These are phyloP conservation scores for Phytophthora citricola DNA, from an alignment of 352 stramenopile species.

Conservation along the genomic window DNA sequence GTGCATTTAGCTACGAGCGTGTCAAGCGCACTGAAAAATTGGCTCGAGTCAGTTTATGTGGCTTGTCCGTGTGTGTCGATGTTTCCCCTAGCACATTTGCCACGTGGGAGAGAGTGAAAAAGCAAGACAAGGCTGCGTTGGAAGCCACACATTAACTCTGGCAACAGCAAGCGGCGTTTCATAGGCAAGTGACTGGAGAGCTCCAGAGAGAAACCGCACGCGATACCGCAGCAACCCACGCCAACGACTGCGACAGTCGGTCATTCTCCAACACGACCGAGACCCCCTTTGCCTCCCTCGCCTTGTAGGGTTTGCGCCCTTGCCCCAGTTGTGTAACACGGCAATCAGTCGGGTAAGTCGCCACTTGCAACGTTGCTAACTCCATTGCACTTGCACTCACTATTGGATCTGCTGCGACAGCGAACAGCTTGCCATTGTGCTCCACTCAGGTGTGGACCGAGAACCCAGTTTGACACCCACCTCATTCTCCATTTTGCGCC, in stretches of 20 bases:
- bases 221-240: slow-evolving; percentile 10
- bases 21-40: slow-evolving; percentile 27
- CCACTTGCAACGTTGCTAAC: slow-evolving; percentile 25
- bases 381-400: slow-evolving; percentile 25
- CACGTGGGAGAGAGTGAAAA: slow-evolving; percentile 25
- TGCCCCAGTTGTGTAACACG: slow-evolving; percentile 29
- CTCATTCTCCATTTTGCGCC: slow-evolving; percentile 34
- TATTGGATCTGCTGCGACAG: slow-evolving; percentile 20
- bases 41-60: slow-evolving; percentile 23
- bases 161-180: slow-evolving; percentile 26
- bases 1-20: slow-evolving; percentile 18
- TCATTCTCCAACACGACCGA: slow-evolving; percentile 27
- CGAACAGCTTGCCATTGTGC: slow-evolving; percentile 5
- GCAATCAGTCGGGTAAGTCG: slow-evolving; percentile 23
- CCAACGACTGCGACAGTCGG: neutral
- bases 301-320: slow-evolving; percentile 10
- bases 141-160: slow-evolving; percentile 18
- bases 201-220: slow-evolving; percentile 27
- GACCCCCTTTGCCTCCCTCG: neutral
- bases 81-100: slow-evolving; percentile 19
- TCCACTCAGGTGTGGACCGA: slow-evolving; percentile 4
- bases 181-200: slow-evolving; percentile 12
- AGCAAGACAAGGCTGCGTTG: neutral
- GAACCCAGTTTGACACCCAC: slow-evolving; percentile 12
- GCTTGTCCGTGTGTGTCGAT: slow-evolving; percentile 18